Evolutionary conservation across 768 basidiomycete species (phyloP), one percentile per base, ranked within the genome.

Genomic region (Lyophyllum shimeji): DNA sequence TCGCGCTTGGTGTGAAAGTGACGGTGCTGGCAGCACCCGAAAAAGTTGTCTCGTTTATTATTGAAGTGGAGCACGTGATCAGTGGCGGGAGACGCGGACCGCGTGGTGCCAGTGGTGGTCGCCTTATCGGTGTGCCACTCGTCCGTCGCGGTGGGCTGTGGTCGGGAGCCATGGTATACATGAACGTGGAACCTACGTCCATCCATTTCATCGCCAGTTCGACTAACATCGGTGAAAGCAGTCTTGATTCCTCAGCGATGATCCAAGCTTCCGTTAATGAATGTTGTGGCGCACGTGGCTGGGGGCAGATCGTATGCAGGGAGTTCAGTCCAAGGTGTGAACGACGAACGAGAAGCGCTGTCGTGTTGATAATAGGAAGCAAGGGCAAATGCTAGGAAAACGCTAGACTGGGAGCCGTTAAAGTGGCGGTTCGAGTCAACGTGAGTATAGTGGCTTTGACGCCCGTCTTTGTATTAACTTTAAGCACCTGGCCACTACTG

Each of bases 21-120:
- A 27, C 42, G 42, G 39, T 23, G 31, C n/a, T 61, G 51, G 49
- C 46, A 50, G 44, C 52, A 34, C 17, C 24, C 8, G 49, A 46
- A 53, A 61, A 61, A 58, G 39, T 56, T 53, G 55, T 44, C 57
- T 52, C 50, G 57, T 46, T 56, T 33, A 33, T 56, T 33, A 33
- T 39, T 20, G 56, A 53, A n/a, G 13, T 44, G 11, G 29, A 7
- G 29, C 60, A 61, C 60, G 60, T 61, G 60, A 61, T 17, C 18
- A 31, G 46, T 52, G 56, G 49, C 52, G 45, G 25, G 39, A n/a
- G 48, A n/a, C 40, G 43, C 27, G 31, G 43, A 31, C 17, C 39
- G 40, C 47, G 47, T 17, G 18, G 18, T n/a, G 34, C 18, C 7
- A 25, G 21, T 15, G 20, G 2, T 25, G 8, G n/a, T 23, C 15